Evolutionary conservation across 2,329 filamentous ascomycete genomes (phyloP).

Genomic region (Fusarium sp.): DNA sequence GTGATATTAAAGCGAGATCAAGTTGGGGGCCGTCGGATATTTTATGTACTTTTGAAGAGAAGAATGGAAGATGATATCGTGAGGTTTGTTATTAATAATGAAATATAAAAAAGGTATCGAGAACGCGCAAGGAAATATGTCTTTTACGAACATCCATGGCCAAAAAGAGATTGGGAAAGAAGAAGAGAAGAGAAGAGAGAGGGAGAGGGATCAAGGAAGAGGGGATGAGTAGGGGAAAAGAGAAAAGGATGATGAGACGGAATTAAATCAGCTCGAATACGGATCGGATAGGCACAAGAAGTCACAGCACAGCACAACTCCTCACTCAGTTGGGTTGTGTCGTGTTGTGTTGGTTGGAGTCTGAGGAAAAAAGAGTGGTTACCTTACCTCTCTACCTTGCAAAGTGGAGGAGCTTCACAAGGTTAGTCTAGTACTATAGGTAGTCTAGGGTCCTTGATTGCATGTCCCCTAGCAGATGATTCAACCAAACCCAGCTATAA

Average conservation of each 20-base stretch:
- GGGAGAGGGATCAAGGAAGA: neutral
- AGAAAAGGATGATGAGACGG: neutral
- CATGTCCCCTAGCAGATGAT: neutral
- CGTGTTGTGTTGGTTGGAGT: neutral
- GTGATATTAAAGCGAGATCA: constrained; percentile 6
- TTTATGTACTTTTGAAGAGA: neutral
- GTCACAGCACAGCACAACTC: neutral
- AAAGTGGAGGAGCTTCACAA: neutral
- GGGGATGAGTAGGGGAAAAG: constrained; percentile 7
- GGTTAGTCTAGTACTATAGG: too few species aligned
- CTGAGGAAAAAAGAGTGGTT: neutral
- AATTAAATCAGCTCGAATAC: constrained; percentile 8
- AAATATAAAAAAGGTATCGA: neutral
- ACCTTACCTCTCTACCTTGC: neutral
- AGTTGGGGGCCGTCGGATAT: neutral
- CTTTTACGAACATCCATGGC: constrained; percentile 15
- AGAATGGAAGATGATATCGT: neutral
- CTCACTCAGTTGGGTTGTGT: neutral
- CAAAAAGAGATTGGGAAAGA: neutral
- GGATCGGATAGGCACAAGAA: neutral
- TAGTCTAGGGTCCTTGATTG: neutral
- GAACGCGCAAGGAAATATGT: neutral
- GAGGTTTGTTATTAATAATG: neutral
- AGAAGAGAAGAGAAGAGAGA: neutral
- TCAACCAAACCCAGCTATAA: neutral